Evolutionary conservation across 257 asterid species (phyloP), one percentile per base, ranked within the genome.

Genomic region (Solanum pimpinellifolium): DNA sequence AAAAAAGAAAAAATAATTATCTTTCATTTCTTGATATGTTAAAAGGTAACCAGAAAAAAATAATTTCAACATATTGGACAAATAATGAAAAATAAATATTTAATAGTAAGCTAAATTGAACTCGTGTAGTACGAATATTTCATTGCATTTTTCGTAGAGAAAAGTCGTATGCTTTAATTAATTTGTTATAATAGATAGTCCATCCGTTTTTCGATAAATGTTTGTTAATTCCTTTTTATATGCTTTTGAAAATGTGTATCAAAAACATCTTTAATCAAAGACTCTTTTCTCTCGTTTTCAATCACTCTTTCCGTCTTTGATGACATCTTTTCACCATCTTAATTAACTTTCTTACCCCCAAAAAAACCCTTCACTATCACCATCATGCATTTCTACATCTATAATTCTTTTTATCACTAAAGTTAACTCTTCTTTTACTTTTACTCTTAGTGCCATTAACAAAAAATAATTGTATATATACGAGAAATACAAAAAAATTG

Each of bases 271-370:
- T 70, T 16, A 33, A 15, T 33, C 9, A 33, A 7, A 29, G 31
- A 62, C 70, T 23, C 31, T 23, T 23, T 62, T 62, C 69, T 62
- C 29, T 21, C 49, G 16, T 73, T 73, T 73, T 37, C 81, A 74
- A 74, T 23, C 49, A 29, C 49, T 70, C 74, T 70, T 70, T 74
- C 49, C 81, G 81, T 13, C 18, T 74, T 74, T 74, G 49, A 74
- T 74, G 81, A 74, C 81, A 74, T 37, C 44, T 74, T 21, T 74
- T 74, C 29, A 37, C 29, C 81, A 74, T 11, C 81, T 21, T 74
- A 74, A 37, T 21, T 74, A 74, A 37, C 81, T 74, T 74, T 74
- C 49, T 37, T 37, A 37, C 18, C 52, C 49, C 16, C 13, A 56
- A 59, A 59, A 20, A 20, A 74, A 31, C 4, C 37, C 52, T 74